Percentiles rank a stretch among this genome's conserved stretches.
Conservation (phyloP, 805 yeast genomes). For the Ogataea haglerorum region DNA sequence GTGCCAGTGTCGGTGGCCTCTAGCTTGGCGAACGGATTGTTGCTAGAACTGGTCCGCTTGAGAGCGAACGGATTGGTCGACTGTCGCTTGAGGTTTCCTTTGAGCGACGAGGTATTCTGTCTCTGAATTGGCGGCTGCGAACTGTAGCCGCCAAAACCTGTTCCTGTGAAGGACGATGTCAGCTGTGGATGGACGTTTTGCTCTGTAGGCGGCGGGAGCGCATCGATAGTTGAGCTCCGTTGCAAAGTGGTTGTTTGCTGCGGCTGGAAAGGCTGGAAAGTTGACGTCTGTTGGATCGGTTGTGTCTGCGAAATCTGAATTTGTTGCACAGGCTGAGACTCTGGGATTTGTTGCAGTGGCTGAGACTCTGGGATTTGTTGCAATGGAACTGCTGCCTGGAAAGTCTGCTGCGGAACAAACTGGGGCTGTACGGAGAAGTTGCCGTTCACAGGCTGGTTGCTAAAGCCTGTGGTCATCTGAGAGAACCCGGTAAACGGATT, state of each 20-base stretch:
- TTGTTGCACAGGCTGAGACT: not conserved
- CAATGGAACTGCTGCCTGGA: conserved; percentile 6
- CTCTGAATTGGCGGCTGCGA: conserved; percentile 25
- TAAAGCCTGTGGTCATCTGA: conserved; percentile 7
- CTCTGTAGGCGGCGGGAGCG: conserved; percentile 1
- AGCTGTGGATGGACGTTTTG: conserved; percentile 5
- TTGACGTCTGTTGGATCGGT: not conserved
- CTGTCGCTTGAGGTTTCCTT: conserved; percentile 24
- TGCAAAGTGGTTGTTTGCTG: conserved; percentile 4
- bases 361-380: conserved; percentile 10
- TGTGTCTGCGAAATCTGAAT: not conserved
- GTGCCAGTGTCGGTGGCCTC: conserved; percentile 41
- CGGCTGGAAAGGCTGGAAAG: conserved; percentile 1
- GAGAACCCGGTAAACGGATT: conserved; percentile 25
- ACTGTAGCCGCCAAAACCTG: conserved; percentile 56
- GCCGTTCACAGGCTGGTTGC: conserved; percentile 4
- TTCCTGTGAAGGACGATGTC: conserved; percentile 40
- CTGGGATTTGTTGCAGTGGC: conserved; percentile 12
- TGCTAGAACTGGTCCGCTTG: conserved; percentile 7
- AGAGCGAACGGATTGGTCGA: conserved; percentile 32
- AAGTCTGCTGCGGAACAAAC: not conserved
- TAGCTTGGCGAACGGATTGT: conserved; percentile 29
- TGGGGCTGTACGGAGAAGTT: not conserved
- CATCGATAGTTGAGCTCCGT: not conserved
- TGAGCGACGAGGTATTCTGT: conserved; percentile 15